Evolutionary conservation across 78 protist species (phyloP).

Genomic region (Dictyostelium firmibasis): DNA sequence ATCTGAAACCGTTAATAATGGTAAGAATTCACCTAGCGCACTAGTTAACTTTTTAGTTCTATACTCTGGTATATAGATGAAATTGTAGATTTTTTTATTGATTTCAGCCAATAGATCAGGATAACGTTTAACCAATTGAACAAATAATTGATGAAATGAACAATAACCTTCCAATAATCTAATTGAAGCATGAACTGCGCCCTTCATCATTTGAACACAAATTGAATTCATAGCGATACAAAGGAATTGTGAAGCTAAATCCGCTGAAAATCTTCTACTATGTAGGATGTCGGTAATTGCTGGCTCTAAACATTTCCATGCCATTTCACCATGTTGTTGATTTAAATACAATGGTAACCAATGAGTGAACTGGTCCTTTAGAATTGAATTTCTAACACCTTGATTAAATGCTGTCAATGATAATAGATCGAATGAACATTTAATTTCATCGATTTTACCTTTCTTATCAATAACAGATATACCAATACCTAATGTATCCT

Average conservation of each 20-base stretch:
- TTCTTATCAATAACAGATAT: neutral
- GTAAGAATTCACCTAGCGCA: constrained; percentile 81
- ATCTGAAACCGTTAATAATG: constrained; percentile 51
- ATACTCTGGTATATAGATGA: constrained; percentile 58
- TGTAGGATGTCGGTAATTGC: neutral
- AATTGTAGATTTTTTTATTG: constrained; percentile 46
- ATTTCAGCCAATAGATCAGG: constrained; percentile 46
- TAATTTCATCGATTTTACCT: constrained; percentile 44
- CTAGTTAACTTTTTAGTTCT: constrained; percentile 54
- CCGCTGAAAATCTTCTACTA: constrained; percentile 9
- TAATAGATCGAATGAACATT: constrained; percentile 33
- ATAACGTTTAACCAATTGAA: constrained; percentile 54
- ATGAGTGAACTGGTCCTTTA: constrained; percentile 60
- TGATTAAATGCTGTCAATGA: constrained; percentile 43
- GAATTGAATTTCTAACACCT: constrained; percentile 77
- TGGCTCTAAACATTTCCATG: constrained; percentile 40
- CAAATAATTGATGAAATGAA: constrained; percentile 63
- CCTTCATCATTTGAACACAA: constrained; percentile 77
- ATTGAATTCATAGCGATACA: constrained; percentile 76
- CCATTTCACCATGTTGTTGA: constrained; percentile 72
- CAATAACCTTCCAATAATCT: constrained; percentile 79
- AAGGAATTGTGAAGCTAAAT: constrained; percentile 53
- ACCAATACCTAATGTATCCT: constrained; percentile 76
- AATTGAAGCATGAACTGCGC: constrained; percentile 63
- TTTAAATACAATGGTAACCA: constrained; percentile 80